These are phyloP conservation scores for Podospora bellae-mahoneyi DNA, from an alignment of 495 filamentous ascomycete genomes.

Conservation along the genomic window DNA sequence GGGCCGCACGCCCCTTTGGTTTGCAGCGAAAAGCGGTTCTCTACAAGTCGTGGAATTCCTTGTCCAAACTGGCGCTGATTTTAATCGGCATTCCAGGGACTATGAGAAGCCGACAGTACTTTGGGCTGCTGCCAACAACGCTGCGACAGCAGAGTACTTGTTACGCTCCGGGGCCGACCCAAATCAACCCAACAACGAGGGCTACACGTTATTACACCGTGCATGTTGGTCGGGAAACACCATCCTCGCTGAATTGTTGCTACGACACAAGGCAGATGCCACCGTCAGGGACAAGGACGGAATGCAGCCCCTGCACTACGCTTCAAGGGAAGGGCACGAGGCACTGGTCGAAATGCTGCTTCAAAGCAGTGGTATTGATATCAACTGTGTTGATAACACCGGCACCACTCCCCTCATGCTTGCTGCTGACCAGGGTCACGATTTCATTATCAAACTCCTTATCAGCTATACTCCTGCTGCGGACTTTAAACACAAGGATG, in stretches of 20 bases:
- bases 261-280: slow-evolving; percentile 10
- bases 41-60: slow-evolving; percentile 14
- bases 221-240: not conserved
- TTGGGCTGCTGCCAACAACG: slow-evolving; percentile 4
- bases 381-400: slow-evolving; percentile 8
- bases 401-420: slow-evolving; percentile 15
- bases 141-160: not conserved
- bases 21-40: slow-evolving; percentile 8
- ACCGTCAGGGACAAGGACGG: slow-evolving; percentile 15
- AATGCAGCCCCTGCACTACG: slow-evolving; percentile 28
- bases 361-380: not conserved
- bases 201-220: slow-evolving; percentile 12
- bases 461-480: not conserved
- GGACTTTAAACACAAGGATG: not conserved
- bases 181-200: slow-evolving; percentile 6
- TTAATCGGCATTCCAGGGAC: slow-evolving; percentile 7
- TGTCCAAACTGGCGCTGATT: slow-evolving; percentile 6
- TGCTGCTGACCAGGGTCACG: slow-evolving; percentile 12
- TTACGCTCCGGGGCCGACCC: slow-evolving; percentile 17
- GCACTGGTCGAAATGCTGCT: slow-evolving; percentile 16
- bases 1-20: slow-evolving; percentile 13
- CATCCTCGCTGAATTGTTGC: not conserved
- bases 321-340: slow-evolving; percentile 17
- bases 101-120: slow-evolving; percentile 15
- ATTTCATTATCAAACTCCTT: slow-evolving; percentile 11